These are phyloP conservation scores for Pulveroboletus sp. DNA, from an alignment of 768 basidiomycete genomes.

Conservation along the genomic window DNA sequence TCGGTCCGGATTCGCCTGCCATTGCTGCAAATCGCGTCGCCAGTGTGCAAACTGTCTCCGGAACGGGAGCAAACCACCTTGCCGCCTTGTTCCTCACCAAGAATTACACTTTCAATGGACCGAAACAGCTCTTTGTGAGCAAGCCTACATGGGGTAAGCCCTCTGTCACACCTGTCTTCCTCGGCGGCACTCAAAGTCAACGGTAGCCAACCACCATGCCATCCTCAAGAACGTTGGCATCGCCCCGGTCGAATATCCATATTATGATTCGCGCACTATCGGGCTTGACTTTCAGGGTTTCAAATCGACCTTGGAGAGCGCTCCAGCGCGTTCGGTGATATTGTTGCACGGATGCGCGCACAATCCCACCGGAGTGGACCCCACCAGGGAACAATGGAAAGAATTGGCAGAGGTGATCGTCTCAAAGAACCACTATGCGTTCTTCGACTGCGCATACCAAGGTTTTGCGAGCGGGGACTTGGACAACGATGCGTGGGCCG, in stretches of 20 bases:
- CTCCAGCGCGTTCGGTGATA: slow-evolving; percentile 77
- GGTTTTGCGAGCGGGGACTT: slow-evolving; percentile 93
- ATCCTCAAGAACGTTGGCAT: slow-evolving; percentile 91
- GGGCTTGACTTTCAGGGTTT: slow-evolving; percentile 78
- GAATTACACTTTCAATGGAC: slow-evolving; percentile 69
- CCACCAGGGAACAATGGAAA: slow-evolving; percentile 83
- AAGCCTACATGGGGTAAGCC: slow-evolving; percentile 91
- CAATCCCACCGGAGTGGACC: slow-evolving; percentile 96
- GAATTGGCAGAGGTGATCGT: slow-evolving; percentile 68
- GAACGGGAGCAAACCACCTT: slow-evolving; percentile 94
- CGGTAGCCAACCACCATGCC: slow-evolving; percentile 77
- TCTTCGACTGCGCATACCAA: slow-evolving; percentile 97
- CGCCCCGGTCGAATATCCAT: slow-evolving; percentile 82
- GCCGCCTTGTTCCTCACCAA: slow-evolving; percentile 79
- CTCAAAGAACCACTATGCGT: slow-evolving; percentile 74
- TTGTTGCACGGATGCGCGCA: slow-evolving; percentile 93
- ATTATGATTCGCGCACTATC: slow-evolving; percentile 88
- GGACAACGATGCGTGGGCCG: slow-evolving; percentile 88
- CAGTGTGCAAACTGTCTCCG: slow-evolving; percentile 91
- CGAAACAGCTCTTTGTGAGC: slow-evolving; percentile 75
- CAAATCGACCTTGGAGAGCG: slow-evolving; percentile 51
- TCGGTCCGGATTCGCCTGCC: slow-evolving; percentile 68
- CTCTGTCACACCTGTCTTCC: slow-evolving; percentile 1
- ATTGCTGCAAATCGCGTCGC: slow-evolving; percentile 66
- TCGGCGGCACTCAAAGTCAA: neutral